Evolutionary conservation across 306 rosid species (phyloP), one percentile per base, ranked within the genome.

Genomic region (Rubus idaeus): DNA sequence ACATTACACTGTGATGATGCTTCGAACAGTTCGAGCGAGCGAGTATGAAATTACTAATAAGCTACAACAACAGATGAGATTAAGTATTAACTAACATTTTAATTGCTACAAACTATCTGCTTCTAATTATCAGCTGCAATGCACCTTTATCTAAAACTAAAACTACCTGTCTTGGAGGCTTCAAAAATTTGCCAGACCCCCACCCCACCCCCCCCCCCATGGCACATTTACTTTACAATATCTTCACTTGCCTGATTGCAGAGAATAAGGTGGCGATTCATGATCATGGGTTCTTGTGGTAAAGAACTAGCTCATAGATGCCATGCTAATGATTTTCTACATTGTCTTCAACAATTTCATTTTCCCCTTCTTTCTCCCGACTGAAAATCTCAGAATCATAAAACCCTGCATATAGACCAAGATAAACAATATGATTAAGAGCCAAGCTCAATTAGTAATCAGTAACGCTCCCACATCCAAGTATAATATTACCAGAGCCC

Each of bases 341-440:
- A 78, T 81, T 83, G 73, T 83, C 91, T 84, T 85, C 84, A 4
- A 67, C 37, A 69, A 75, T 81, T 57, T 86, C 91, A 64, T 81
- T 87, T 81, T 89, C 96, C 1, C 76, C 74, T n/a, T 88, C 90
- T 82, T 88, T 88, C 49, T 14, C 79, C 64, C 71, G 63, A 46
- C 75, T 71, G 81, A 90, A 86, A 78, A 91, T 87, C 82, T 91
- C 97, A 65, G 63, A 64, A 75, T 94, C 98, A 79, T 91, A 88
- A 77, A 89, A 94, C 70, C 94, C 98, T 94, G 82, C 84, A 83
- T 68, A 65, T 79, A 45, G 78, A 47, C 50, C 41, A 69, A 61
- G 37, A 42, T 74, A 83, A 82, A 55, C 62, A 77, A 77, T 79
- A 60, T 35, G 56, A 73, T 37, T 44, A 64, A 35, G 60, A 62